Conservation (phyloP, 371 early-diverging fungal species). For the Aphelidium insulamus region DNA sequence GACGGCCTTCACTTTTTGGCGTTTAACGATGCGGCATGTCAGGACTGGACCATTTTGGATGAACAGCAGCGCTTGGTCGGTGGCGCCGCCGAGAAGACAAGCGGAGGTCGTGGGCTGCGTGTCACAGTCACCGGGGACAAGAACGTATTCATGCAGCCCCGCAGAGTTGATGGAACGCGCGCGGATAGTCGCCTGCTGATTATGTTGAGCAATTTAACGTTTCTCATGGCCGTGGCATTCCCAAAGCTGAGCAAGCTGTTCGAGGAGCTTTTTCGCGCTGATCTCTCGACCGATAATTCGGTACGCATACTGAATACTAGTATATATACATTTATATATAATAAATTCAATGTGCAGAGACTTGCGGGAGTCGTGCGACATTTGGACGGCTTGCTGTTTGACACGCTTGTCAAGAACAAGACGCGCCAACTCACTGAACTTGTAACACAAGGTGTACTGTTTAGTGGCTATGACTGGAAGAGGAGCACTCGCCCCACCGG, state of each 20-base stretch:
- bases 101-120: constrained; percentile 9
- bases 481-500: constrained; percentile 44
- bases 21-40: constrained; percentile 23
- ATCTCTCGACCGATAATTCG: constrained; percentile 35
- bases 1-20: constrained; percentile 45
- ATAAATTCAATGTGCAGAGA: neutral
- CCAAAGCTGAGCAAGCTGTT: constrained; percentile 46
- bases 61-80: constrained; percentile 12
- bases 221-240: constrained; percentile 34
- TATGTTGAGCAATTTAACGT: constrained; percentile 54
- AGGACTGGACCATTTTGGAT: constrained; percentile 15
- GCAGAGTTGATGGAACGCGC: constrained; percentile 4
- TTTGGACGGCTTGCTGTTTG: constrained; percentile 56
- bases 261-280: constrained; percentile 34
- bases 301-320: constrained; percentile 10
- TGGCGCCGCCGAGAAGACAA: constrained; percentile 18
- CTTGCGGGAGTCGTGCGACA: constrained; percentile 8
- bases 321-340: neutral
- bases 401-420: constrained; percentile 58
- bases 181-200: constrained; percentile 45
- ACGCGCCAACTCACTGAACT: constrained; percentile 33
- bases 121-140: constrained; percentile 1
- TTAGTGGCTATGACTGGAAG: constrained; percentile 67
- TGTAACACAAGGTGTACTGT: constrained; percentile 50
- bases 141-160: constrained; percentile 1